These are phyloP conservation scores for Plasmodium falciparum DNA, from an alignment of 169 alveolate species.

Conservation along the genomic window DNA sequence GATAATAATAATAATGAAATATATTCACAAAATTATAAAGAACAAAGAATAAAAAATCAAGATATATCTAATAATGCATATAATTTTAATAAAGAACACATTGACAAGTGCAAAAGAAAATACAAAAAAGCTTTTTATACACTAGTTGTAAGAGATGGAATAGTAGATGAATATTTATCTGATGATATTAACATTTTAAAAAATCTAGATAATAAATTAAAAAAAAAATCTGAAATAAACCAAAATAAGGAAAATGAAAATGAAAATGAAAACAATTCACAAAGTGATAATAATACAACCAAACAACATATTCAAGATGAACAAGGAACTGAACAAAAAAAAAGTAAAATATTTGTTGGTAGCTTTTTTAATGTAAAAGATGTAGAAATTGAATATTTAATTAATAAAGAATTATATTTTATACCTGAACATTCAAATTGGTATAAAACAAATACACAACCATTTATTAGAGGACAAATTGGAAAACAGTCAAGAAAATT, in stretches of 20 bases:
- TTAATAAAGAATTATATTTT: slow-evolving; percentile 76
- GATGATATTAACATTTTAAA: slow-evolving; percentile 61
- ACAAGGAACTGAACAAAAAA: slow-evolving; percentile 43
- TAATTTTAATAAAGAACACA: not conserved
- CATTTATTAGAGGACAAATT: slow-evolving; percentile 81
- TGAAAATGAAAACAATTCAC: not conserved
- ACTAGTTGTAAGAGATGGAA: slow-evolving; percentile 66
- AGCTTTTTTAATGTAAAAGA: slow-evolving; percentile 77
- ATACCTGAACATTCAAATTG: slow-evolving; percentile 83
- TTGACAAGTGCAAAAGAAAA: slow-evolving; percentile 13
- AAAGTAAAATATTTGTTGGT: slow-evolving; percentile 77
- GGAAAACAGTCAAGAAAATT: slow-evolving; percentile 82
- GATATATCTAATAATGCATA: not conserved
- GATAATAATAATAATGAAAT: not conserved
- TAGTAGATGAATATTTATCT: slow-evolving; percentile 54
- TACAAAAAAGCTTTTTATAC: slow-evolving; percentile 46
- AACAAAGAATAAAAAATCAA: not conserved
- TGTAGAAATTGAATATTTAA: slow-evolving; percentile 64
- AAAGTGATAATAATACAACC: not conserved
- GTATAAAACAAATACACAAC: slow-evolving; percentile 80
- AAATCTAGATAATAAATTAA: slow-evolving; percentile 29
- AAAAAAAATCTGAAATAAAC: slow-evolving; percentile 4
- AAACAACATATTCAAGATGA: not conserved
- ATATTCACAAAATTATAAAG: not conserved
- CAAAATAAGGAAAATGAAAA: not conserved